Conservation (phyloP, 495 filamentous ascomycete genomes). For the Cercophora samala region DNA sequence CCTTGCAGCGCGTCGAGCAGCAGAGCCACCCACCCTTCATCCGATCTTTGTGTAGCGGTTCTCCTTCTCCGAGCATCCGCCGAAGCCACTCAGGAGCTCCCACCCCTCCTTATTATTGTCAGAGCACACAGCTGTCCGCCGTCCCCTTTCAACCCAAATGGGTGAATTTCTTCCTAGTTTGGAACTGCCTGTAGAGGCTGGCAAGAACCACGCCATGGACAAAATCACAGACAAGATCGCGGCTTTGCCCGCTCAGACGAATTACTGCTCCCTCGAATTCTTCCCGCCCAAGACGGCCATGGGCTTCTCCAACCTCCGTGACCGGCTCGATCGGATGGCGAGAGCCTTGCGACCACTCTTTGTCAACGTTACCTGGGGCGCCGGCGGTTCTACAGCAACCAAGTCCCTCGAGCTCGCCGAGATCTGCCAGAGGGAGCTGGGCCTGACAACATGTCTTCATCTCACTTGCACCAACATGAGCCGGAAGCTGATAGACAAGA, state of each 20-base stretch:
- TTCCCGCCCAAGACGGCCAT: constrained; percentile 95
- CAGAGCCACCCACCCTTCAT: constrained; percentile 1
- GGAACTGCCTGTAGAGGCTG: constrained; percentile 22
- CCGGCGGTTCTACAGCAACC: constrained; percentile 83
- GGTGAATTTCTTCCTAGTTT: constrained; percentile 23
- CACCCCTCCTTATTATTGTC: neutral
- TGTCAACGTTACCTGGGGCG: constrained; percentile 97
- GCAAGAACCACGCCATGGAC: constrained; percentile 56
- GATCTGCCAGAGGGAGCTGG: constrained; percentile 86
- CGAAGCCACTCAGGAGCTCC: neutral
- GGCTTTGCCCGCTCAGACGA: constrained; percentile 73
- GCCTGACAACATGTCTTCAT: constrained; percentile 92
- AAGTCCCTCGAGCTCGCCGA: constrained; percentile 94
- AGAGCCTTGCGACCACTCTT: constrained; percentile 85
- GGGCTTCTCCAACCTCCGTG: constrained; percentile 89
- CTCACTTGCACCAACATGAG: constrained; percentile 98
- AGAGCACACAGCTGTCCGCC: neutral
- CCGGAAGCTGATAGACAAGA: constrained; percentile 76
- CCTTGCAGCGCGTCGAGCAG: neutral
- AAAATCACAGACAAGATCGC: constrained; percentile 97
- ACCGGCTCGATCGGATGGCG: constrained; percentile 92
- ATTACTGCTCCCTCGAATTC: constrained; percentile 97
- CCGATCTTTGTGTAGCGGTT: constrained; percentile 4
- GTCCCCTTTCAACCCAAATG: constrained; percentile 15
- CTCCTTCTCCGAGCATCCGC: constrained; percentile 10